Percentiles rank a stretch among this genome's conserved stretches.
Conservation (phyloP, 176 grass and related monocot species). For the Musa troglodytarum region DNA sequence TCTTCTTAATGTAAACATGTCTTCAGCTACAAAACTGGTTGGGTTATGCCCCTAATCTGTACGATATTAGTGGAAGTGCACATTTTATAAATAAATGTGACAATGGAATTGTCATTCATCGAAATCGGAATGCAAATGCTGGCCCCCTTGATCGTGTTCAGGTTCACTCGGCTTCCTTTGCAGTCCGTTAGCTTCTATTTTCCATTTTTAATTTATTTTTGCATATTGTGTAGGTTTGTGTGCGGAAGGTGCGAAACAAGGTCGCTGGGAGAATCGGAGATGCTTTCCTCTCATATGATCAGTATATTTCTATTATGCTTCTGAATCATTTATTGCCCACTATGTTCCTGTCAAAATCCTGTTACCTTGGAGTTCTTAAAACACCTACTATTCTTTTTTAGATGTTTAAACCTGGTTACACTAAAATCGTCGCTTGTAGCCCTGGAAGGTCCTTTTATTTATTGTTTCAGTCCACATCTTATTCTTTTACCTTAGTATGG, state of each 20-base stretch:
- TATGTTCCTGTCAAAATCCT: no score
- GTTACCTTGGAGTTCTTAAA: no score
- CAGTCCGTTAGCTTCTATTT: not conserved
- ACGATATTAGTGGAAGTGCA: conserved; percentile 96
- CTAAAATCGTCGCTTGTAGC: no score
- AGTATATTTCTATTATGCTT: conserved; percentile 27
- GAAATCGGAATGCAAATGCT: conserved; percentile 56
- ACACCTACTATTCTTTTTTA: no score
- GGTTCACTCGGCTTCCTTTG: conserved; percentile 30
- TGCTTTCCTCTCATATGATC: conserved; percentile 68
- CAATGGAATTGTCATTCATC: conserved; percentile 88
- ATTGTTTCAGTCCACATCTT: no score
- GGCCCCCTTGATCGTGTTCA: conserved; percentile 62
- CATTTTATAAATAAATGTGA: conserved; percentile 99
- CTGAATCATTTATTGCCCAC: not conserved
- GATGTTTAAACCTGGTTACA: no score
- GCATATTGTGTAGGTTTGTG: conserved; percentile 48
- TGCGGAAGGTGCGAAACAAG: conserved; percentile 93
- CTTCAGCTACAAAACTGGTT: conserved; percentile 79
- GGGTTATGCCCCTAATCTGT: conserved; percentile 70
- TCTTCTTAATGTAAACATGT: conserved; percentile 24
- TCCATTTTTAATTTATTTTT: not conserved
- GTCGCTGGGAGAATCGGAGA: conserved; percentile 82
- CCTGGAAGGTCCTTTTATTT: no score
- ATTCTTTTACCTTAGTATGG: no score